Conservation (phyloP, 179 eudicot genomes). For the Kewa caespitosa region DNA sequence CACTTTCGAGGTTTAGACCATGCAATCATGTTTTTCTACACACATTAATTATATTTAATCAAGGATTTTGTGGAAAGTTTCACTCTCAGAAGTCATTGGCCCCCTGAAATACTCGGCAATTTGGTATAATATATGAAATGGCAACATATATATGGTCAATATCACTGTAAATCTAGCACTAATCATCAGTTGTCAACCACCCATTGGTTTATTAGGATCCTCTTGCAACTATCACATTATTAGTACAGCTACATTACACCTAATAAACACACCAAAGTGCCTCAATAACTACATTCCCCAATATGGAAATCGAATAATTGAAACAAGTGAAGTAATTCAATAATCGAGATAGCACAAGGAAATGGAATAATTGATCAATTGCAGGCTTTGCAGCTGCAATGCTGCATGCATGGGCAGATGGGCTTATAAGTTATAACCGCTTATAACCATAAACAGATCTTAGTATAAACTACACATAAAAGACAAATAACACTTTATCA, state of each 20-base stretch:
- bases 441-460: too few relatives aligned
- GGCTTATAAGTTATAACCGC: too few relatives aligned
- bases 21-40: too few relatives aligned
- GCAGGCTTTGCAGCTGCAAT: neutral
- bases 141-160: too few relatives aligned
- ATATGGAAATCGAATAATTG: neutral
- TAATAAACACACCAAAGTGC: constrained; percentile 5
- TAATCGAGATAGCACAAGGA: neutral
- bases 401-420: neutral
- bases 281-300: neutral
- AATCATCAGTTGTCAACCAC: neutral
- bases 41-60: too few relatives aligned
- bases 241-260: constrained; percentile 11
- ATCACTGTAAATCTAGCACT: too few relatives aligned
- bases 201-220: neutral
- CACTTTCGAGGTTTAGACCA: too few relatives aligned
- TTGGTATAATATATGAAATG: too few relatives aligned
- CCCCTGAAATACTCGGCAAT: too few relatives aligned
- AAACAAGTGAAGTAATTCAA: too few relatives aligned
- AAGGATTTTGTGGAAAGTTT: too few relatives aligned
- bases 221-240: neutral
- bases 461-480: neutral
- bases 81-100: too few relatives aligned
- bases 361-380: neutral
- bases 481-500: neutral